A percentile compares a stretch with the other conserved stretches of the same genome.
phyloP scores from a whole-genome alignment of 768 basidiomycete species.

The Suillus fuscotomentosus region DNA sequence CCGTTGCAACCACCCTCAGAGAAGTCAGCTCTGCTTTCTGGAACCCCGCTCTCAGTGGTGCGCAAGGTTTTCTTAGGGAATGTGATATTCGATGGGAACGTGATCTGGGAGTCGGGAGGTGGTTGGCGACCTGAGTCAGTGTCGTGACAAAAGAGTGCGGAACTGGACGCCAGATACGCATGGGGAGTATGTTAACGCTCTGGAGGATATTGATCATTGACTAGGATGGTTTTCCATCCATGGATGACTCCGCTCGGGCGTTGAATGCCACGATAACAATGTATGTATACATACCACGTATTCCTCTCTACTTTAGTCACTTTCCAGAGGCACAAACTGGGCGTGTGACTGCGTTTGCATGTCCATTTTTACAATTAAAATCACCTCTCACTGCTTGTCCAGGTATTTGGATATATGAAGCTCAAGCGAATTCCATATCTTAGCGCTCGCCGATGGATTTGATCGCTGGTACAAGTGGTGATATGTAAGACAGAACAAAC shows the following conservation, averaged over 20 bases:
- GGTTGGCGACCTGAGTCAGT: conserved; percentile 38
- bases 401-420: background rate
- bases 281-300: background rate
- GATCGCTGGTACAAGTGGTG: background rate
- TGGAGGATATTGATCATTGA: background rate
- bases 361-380: background rate
- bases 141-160: conserved; percentile 24
- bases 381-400: background rate
- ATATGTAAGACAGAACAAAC: background rate
- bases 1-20: conserved; percentile 6
- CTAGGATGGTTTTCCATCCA: background rate
- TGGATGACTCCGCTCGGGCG: background rate
- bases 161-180: conserved; percentile 19
- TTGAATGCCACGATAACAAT: background rate
- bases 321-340: background rate
- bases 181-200: background rate
- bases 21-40: conserved; percentile 56
- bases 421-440: background rate
- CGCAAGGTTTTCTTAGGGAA: conserved; percentile 51
- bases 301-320: background rate
- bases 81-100: conserved; percentile 72
- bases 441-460: background rate
- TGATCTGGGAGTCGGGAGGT: conserved; percentile 24
- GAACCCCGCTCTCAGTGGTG: conserved; percentile 64
- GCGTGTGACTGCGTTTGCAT: background rate